Percentiles rank a stretch among this genome's conserved stretches.
Conservation (phyloP, 2,329 filamentous ascomycete species). For the Hortaea sp. region DNA sequence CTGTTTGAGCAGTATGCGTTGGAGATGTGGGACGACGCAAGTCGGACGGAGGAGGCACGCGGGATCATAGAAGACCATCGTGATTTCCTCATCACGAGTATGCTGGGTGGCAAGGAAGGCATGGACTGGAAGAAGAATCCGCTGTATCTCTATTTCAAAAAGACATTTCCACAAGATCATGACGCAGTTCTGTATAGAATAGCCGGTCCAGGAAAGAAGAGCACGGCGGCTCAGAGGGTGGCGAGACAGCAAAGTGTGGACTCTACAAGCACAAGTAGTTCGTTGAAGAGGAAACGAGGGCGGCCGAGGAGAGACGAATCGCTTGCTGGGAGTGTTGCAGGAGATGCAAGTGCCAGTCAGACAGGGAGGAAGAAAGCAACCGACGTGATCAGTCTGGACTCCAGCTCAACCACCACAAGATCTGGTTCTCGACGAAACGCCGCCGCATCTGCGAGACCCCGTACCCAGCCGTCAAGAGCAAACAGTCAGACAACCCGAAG, state of each 20-base stretch:
- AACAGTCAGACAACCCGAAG: neutral
- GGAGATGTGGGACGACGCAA: conserved; percentile 15
- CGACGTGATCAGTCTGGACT: conserved; percentile 12
- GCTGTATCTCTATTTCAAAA: conserved; percentile 32
- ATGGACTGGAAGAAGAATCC: conserved; percentile 34
- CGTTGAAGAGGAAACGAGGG: conserved; percentile 16
- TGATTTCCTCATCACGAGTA: conserved; percentile 36
- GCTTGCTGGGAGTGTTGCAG: too few species aligned
- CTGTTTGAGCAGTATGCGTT: conserved; percentile 29
- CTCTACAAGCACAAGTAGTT: conserved; percentile 12
- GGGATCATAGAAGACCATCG: conserved; percentile 21
- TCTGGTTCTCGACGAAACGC: neutral
- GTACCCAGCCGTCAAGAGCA: neutral
- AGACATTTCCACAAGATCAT: conserved; percentile 24
- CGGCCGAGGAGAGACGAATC: neutral
- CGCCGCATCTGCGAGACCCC: neutral
- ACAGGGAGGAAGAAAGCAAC: neutral
- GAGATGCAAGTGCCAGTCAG: too few species aligned
- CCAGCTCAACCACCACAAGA: neutral
- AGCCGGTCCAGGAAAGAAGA: conserved; percentile 5
- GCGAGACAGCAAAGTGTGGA: conserved; percentile 10
- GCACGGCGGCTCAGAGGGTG: neutral
- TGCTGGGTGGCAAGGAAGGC: conserved; percentile 34
- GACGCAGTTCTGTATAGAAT: conserved; percentile 7
- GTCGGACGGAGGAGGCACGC: conserved; percentile 15